These are phyloP conservation scores for Leucosporidium yakuticum DNA, from an alignment of 768 basidiomycete species.

Conservation along the genomic window DNA sequence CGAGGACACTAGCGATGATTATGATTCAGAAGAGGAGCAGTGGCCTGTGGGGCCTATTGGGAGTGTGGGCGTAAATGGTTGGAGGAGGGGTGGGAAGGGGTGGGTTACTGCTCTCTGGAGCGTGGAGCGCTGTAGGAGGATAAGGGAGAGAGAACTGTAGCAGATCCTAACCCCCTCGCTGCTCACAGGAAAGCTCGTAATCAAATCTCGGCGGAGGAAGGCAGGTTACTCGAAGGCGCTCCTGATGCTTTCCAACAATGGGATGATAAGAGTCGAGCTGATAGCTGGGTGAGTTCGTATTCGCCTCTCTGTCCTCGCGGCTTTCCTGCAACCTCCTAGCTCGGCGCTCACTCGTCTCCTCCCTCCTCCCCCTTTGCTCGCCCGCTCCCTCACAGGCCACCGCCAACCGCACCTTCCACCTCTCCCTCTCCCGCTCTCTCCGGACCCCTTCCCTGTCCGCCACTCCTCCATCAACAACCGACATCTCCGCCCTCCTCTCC, in stretches of 20 bases:
- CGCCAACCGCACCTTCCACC: slow-evolving; percentile 30
- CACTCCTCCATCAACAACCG: background rate
- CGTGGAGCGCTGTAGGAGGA: too few species aligned
- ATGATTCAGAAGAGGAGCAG: slow-evolving; percentile 27
- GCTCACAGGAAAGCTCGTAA: slow-evolving; percentile 4
- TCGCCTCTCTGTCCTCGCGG: too few species aligned
- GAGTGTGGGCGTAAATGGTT: slow-evolving; percentile 15
- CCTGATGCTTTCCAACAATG: slow-evolving; percentile 19
- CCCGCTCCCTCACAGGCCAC: slow-evolving; percentile 13
- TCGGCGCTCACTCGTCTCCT: too few species aligned
- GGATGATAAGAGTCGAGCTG: slow-evolving; percentile 13
- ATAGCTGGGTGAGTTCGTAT: slow-evolving; percentile 18
- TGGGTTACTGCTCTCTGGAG: background rate
- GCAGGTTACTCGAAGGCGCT: background rate
- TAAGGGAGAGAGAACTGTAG: background rate
- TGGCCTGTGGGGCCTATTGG: slow-evolving; percentile 32
- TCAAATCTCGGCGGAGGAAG: background rate
- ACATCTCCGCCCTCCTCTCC: slow-evolving; percentile 21
- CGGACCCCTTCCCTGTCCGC: background rate
- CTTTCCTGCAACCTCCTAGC: too few species aligned
- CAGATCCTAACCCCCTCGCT: background rate
- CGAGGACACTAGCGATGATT: slow-evolving; percentile 1
- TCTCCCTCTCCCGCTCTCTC: slow-evolving; percentile 26
- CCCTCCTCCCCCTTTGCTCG: background rate
- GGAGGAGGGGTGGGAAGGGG: slow-evolving; percentile 21